A percentile compares a stretch with the other conserved stretches of the same genome.
Conservation (phyloP, 257 asterid genomes). For the Nicotiana sylvestris region DNA sequence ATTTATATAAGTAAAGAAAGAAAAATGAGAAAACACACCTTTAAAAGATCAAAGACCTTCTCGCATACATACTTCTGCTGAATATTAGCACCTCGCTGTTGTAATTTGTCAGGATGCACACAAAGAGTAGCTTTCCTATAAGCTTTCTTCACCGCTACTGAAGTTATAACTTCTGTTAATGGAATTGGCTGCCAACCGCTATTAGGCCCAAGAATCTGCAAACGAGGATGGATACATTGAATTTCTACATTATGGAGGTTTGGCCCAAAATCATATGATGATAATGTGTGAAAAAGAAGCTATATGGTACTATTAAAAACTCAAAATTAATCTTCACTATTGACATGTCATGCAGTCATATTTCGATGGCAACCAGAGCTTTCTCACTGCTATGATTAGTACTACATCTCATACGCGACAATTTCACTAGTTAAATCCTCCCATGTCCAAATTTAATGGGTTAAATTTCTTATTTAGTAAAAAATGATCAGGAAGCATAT, state of each 20-base stretch:
- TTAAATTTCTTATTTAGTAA: too few species aligned
- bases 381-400: not conserved
- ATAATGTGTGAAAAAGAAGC: not conserved
- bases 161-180: conserved; percentile 74
- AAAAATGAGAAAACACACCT: conserved; percentile 45
- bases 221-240: not conserved
- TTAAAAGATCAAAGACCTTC: conserved; percentile 93
- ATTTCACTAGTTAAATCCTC: not conserved
- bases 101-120: conserved; percentile 96
- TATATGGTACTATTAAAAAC: not conserved
- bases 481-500: not conserved
- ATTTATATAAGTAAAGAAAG: not conserved
- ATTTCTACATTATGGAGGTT: not conserved
- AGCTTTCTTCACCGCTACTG: conserved; percentile 81
- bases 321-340: not conserved
- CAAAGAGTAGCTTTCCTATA: conserved; percentile 93
- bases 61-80: conserved; percentile 90
- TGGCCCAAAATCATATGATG: not conserved
- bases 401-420: not conserved
- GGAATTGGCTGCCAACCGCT: conserved; percentile 96
- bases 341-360: not conserved
- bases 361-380: not conserved
- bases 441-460: too few species aligned
- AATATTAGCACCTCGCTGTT: conserved; percentile 88
- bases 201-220: conserved; percentile 89